Evolutionary conservation across 2,329 filamentous ascomycete species (phyloP).

Genomic region (Anisogramma anomala): DNA sequence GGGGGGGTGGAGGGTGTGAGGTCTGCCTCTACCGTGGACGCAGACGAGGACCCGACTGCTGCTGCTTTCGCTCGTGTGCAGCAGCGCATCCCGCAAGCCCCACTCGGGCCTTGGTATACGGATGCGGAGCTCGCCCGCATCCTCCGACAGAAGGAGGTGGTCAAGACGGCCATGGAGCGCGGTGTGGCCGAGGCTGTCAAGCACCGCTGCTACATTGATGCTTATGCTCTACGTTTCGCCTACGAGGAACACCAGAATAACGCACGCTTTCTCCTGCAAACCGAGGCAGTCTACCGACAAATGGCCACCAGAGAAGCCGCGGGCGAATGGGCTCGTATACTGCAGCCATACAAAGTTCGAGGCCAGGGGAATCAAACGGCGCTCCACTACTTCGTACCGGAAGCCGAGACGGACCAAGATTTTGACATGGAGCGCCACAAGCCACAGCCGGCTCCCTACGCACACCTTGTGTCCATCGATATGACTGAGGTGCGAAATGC

Average conservation of each 20-base stretch:
- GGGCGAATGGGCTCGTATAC: conserved; percentile 37
- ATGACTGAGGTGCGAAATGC: conserved; percentile 15
- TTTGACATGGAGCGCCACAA: conserved; percentile 29
- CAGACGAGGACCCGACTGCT: background rate
- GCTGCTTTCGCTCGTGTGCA: background rate
- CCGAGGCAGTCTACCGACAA: conserved; percentile 47
- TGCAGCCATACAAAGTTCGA: conserved; percentile 45
- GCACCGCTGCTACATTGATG: conserved; percentile 48
- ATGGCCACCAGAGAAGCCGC: conserved; percentile 42
- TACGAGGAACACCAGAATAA: conserved; percentile 47
- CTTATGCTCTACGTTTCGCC: conserved; percentile 47
- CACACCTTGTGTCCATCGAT: conserved; percentile 32
- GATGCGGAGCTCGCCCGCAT: conserved; percentile 10
- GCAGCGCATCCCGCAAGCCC: background rate
- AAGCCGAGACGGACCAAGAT: conserved; percentile 28
- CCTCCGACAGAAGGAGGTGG: conserved; percentile 26
- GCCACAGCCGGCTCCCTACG: conserved; percentile 39
- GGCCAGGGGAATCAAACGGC: conserved; percentile 42
- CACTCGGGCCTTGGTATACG: conserved; percentile 7
- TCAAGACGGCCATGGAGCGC: conserved; percentile 41
- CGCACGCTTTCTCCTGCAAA: conserved; percentile 41
- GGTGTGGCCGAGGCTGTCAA: conserved; percentile 48
- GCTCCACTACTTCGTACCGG: conserved; percentile 42
- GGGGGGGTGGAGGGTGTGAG: background rate
- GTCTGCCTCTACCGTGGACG: conserved; percentile 1